Evolutionary conservation across 495 filamentous ascomycete genomes (phyloP).

Genomic region (Tirmania nivea): DNA sequence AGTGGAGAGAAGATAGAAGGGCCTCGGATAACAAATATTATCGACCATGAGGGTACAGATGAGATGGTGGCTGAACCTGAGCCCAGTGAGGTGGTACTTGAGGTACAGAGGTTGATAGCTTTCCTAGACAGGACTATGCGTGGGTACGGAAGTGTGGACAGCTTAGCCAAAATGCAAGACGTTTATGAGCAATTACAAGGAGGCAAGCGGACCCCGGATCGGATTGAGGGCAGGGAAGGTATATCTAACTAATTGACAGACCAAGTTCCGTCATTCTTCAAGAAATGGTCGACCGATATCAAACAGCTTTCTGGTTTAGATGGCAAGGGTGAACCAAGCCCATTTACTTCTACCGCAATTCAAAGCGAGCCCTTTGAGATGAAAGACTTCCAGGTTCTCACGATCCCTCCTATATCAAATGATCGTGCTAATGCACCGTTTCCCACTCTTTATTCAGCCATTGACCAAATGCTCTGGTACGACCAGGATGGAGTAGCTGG

Average conservation of each 20-base stretch:
- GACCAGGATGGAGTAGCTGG: constrained; percentile 29
- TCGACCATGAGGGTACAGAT: constrained; percentile 23
- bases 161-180: constrained; percentile 26
- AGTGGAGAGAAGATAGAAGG: constrained; percentile 42
- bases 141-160: constrained; percentile 58
- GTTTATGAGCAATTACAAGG: constrained; percentile 21
- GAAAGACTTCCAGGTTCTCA: constrained; percentile 8
- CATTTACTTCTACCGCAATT: constrained; percentile 3
- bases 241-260: background rate
- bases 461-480: constrained; percentile 46
- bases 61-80: constrained; percentile 27
- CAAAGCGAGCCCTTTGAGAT: no score
- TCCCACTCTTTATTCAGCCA: constrained; percentile 40
- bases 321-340: constrained; percentile 2
- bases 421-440: constrained; percentile 5
- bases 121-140: constrained; percentile 61
- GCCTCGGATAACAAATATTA: constrained; percentile 34
- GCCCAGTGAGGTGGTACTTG: constrained; percentile 26
- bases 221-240: no score
- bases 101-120: constrained; percentile 62
- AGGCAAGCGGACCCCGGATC: constrained; percentile 2
- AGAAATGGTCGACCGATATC: constrained; percentile 11
- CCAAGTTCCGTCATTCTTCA: constrained; percentile 10
- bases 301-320: background rate
- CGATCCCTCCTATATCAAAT: constrained; percentile 5